Base-by-base conservation (phyloP, 2,329 filamentous ascomycete species). In the Aspergillus phoenicis region DNA sequence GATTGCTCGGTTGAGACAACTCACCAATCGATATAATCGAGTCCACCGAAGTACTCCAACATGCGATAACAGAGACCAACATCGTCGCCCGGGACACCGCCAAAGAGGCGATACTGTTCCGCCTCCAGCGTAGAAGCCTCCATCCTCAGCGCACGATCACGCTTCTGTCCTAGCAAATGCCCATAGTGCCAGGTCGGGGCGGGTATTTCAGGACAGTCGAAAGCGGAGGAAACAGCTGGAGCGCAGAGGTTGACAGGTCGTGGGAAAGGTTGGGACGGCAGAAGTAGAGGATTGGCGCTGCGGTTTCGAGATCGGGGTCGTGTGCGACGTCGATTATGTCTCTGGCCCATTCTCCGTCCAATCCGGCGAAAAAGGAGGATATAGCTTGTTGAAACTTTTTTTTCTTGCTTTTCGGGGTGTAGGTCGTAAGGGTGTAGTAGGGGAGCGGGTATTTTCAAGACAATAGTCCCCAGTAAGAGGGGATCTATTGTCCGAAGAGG, bases 31-130 rank as follows among this genome's bases (percentile, higher is more conserved):
- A 82, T 78, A 69, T 80, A 83, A 64, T 82, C 80, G 66, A 83
- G 76, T 58, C 77, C 77, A 66, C 73, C 79, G 60, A 82, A 82
- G 59, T 79, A 81, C 65, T 82, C 80, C 62, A 81, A 72, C 81
- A 83, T 83, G 58, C 77, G 76, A 66, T 78, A 78, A 68, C 80
- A 82, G 47, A 83, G 74, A 58, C 65, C 72, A 62, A 75, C 67
- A 62, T 80, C 77, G 61, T 80, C 78, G 33, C 77, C 78, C 15
- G 77, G 75, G 64, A 78, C 78, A 11, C 77, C 79, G 26, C 79
- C 79, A 64, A 80, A 81, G 4, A 81, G 71, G 58, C 80, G 79
- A 67, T 70, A 79, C 63, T 78, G 78, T 58, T 81, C 77, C 39
- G 68, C 72, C 65, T 80, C 74, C 52, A 78, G 58, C 57, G 66